A percentile compares a stretch with the other conserved stretches of the same genome.
Conservation (phyloP, 192 early-diverging fungal species). For the Funneliformis geosporum region DNA sequence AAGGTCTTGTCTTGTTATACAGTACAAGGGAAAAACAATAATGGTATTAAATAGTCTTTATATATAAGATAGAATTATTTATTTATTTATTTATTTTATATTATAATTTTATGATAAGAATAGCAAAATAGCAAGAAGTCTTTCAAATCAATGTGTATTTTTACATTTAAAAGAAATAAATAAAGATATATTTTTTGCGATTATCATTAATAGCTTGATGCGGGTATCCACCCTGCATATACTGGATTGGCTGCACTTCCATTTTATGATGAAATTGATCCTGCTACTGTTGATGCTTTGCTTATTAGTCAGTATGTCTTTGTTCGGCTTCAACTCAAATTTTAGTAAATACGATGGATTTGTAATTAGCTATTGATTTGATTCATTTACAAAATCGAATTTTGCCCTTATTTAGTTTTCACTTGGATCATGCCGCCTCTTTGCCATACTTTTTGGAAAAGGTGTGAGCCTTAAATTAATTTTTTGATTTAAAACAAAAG, state of each 20-base stretch:
- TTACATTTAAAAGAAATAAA: background rate
- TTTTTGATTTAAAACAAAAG: background rate
- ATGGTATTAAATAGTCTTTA: conserved; percentile 60
- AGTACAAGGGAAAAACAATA: conserved; percentile 95
- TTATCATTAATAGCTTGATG: conserved; percentile 72
- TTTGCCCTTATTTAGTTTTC: conserved; percentile 65
- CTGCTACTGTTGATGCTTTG: conserved; percentile 82
- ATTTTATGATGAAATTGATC: conserved; percentile 94
- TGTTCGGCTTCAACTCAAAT: background rate
- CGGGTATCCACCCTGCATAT: conserved; percentile 93
- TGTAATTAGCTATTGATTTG: background rate
- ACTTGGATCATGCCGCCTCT: conserved; percentile 95
- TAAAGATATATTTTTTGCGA: conserved; percentile 4
- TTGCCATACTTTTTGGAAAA: conserved; percentile 97
- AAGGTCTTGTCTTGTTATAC: conserved; percentile 86
- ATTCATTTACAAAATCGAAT: background rate
- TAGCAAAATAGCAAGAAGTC: background rate
- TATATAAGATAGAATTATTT: background rate
- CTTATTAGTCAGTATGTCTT: conserved; percentile 86
- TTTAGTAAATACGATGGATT: background rate
- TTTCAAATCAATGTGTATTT: background rate
- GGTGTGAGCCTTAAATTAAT: conserved; percentile 41
- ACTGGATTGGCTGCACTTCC: conserved; percentile 89
- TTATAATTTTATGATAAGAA: conserved; percentile 4
- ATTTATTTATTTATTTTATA: background rate